Conservation (phyloP, 2,329 filamentous ascomycete genomes). For the Bretziella fagacearum region DNA sequence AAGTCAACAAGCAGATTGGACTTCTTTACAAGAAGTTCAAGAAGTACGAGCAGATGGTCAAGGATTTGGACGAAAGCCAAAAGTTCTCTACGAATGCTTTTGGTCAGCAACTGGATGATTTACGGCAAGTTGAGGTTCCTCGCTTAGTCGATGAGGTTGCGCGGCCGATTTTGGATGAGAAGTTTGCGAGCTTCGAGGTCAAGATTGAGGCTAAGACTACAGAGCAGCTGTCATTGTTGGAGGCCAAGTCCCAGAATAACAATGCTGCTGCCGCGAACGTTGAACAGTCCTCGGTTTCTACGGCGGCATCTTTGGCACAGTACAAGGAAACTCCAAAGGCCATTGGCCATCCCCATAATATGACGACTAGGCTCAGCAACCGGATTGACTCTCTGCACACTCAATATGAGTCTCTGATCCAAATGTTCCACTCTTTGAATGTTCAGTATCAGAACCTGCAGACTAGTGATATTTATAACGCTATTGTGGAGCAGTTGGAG, state of each 20-base stretch:
- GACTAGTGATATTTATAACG: slow-evolving; percentile 7
- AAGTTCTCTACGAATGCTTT: not conserved
- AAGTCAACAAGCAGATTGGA: not conserved
- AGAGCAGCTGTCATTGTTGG: not conserved
- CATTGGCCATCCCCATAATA: not conserved
- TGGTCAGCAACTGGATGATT: not conserved
- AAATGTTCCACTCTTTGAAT: slow-evolving; percentile 7
- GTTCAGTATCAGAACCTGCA: slow-evolving; percentile 7
- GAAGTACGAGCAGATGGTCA: not conserved
- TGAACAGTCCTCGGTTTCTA: not conserved
- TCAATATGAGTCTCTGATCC: not conserved
- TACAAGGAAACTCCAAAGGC: not conserved
- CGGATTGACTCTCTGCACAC: too few relatives aligned
- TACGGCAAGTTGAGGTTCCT: not conserved
- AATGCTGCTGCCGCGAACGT: too few relatives aligned
- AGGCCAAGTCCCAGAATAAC: not conserved
- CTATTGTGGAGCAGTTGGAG: slow-evolving; percentile 13
- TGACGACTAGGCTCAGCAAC: not conserved
- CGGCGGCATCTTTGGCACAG: not conserved
- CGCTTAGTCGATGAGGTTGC: not conserved
- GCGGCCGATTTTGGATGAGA: not conserved
- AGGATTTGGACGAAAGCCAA: too few relatives aligned
- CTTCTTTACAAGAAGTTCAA: not conserved
- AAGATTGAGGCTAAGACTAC: not conserved
- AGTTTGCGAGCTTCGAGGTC: not conserved